Conservation (phyloP, 78 protist genomes). For the Tieghemostelium lacteum region DNA sequence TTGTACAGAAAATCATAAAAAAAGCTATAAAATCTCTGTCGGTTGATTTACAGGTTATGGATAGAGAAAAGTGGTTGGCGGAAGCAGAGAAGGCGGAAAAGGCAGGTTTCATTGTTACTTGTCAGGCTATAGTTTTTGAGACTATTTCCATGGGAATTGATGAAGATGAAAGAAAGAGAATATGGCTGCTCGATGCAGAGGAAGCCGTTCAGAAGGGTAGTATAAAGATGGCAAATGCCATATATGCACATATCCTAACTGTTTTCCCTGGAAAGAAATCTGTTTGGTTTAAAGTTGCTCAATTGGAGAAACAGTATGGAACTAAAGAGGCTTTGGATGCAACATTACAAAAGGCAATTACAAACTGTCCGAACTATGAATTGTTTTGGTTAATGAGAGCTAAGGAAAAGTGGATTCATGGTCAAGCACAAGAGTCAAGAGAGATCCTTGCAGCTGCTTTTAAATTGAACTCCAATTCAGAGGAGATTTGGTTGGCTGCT, state of each 20-base stretch:
- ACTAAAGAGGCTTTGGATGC: constrained; percentile 84
- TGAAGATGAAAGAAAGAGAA: constrained; percentile 88
- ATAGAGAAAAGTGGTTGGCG: constrained; percentile 89
- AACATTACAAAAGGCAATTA: constrained; percentile 88
- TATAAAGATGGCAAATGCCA: constrained; percentile 86
- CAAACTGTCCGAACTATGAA: constrained; percentile 93
- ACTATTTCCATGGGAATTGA: constrained; percentile 92
- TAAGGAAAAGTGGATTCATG: constrained; percentile 92
- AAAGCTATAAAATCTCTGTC: constrained; percentile 79
- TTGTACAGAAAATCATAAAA: constrained; percentile 74
- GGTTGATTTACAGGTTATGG: constrained; percentile 20
- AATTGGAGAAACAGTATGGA: constrained; percentile 83
- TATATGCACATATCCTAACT: constrained; percentile 86
- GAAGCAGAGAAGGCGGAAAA: constrained; percentile 90
- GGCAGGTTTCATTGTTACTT: constrained; percentile 32
- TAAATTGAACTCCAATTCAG: constrained; percentile 86
- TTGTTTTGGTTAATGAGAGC: constrained; percentile 97
- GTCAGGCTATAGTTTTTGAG: constrained; percentile 82
- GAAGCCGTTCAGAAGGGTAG: constrained; percentile 32
- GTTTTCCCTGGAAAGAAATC: constrained; percentile 87
- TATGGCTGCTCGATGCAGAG: constrained; percentile 96
- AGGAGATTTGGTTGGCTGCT: constrained; percentile 96
- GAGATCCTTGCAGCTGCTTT: constrained; percentile 90
- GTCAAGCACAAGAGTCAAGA: constrained; percentile 86
- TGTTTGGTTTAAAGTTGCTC: constrained; percentile 92